Evolutionary conservation across 176 grass and related monocot species (phyloP), one percentile per base, ranked within the genome.

Genomic region (Puccinellia tenuiflora): DNA sequence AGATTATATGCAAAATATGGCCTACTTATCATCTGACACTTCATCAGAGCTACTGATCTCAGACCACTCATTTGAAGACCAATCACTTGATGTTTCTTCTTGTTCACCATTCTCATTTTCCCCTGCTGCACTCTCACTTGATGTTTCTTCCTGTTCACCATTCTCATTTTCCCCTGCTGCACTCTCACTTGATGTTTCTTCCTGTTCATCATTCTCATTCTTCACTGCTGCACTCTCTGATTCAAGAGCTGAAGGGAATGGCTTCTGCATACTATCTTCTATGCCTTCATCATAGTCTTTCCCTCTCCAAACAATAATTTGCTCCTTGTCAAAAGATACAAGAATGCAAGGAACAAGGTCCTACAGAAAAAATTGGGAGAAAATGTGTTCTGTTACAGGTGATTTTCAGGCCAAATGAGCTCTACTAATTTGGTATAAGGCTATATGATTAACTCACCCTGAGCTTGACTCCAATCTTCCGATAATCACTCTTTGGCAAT

Each of bases 381-480:
- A 1, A 79, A 61, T 34, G 48, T 12, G 59, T 73, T 63, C 20
- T 56, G 79, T 35, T 51, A 79, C 6, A 40, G 26, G 46, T 63
- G 5, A 37, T 64, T 24, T 85, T 85, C 24, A 50, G 38, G 0
- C 1, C 13, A 88, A 29, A 79, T 29, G 20, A 17, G 10, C 3
- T 75, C 39, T 35, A 47, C 25, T 26, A 21, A 3, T 40, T 60
- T 40, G 43, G 47, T 24, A 26, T 25, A 29, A 25, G 1, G 15
- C 14, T 35, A 50, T 52, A 82, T 3, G 17, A 85, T 28, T 82
- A 26, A 81, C 92, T 77, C 88, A 98, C 92, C 85, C 87, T 95
- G 15, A 98, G 90, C 76, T 98, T 98, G 22, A 98, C 96, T 21
- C 96, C 96, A 54, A 95, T 91, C 89, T 98, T 98, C 80, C 80